Conservation (phyloP, 202 grass and related monocot species). For the Cymbopogon flexuosus region DNA sequence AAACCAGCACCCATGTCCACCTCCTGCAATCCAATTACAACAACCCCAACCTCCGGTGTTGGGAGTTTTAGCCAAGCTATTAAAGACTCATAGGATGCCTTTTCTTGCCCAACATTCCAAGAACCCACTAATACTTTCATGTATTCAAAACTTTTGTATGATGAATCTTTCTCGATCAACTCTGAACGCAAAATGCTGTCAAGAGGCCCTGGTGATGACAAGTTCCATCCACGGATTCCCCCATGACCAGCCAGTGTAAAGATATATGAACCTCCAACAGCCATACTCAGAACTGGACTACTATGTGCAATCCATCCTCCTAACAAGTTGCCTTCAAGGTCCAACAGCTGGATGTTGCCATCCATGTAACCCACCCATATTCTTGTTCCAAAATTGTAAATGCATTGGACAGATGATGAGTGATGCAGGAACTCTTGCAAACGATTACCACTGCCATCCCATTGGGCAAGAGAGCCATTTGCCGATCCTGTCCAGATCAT, state of each 20-base stretch:
- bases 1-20: conserved; percentile 98
- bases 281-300: conserved; percentile 68
- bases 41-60: conserved; percentile 58
- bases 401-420: conserved; percentile 60
- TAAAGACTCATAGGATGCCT: conserved; percentile 64
- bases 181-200: conserved; percentile 56
- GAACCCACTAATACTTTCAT: conserved; percentile 73
- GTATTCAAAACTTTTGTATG: conserved; percentile 57
- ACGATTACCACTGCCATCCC: conserved; percentile 68
- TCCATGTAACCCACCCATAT: conserved; percentile 85
- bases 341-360: conserved; percentile 65
- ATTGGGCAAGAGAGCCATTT: conserved; percentile 72
- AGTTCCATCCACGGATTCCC: conserved; percentile 71
- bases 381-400: conserved; percentile 66
- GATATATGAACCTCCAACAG: conserved; percentile 63
- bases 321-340: conserved; percentile 74
- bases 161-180: conserved; percentile 46
- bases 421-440: conserved; percentile 77
- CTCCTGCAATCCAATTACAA: conserved; percentile 92
- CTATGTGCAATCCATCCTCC: conserved; percentile 74
- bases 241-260: conserved; percentile 87
- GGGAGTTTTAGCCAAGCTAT: conserved; percentile 59
- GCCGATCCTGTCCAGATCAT: conserved; percentile 86
- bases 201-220: conserved; percentile 75
- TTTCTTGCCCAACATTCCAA: conserved; percentile 99